These are phyloP conservation scores for Tardiomyces blankii DNA, from an alignment of 1,139 yeast species.

Conservation along the genomic window DNA sequence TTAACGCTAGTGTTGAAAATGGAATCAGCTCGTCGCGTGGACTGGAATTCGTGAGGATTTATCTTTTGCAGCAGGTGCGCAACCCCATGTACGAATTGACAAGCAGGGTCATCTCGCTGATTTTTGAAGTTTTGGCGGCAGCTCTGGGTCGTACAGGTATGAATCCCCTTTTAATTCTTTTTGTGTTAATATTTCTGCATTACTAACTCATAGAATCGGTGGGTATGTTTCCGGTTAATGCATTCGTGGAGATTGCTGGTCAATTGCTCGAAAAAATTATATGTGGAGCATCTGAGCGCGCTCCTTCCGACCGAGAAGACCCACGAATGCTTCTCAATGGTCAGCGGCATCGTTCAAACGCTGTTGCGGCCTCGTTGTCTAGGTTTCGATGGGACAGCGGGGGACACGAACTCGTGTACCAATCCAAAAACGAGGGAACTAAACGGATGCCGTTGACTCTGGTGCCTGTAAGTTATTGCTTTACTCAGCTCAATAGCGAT, in stretches of 20 bases:
- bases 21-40: not conserved
- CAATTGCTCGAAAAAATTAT: not conserved
- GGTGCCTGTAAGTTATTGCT: no score
- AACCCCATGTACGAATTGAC: not conserved
- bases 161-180: not conserved
- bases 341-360: not conserved
- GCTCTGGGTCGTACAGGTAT: not conserved
- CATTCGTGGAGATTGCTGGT: not conserved
- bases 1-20: not conserved
- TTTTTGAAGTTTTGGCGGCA: not conserved
- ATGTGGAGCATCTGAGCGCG: not conserved
- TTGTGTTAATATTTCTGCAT: not conserved
- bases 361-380: not conserved
- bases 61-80: not conserved
- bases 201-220: not conserved
- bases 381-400: not conserved
- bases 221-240: not conserved
- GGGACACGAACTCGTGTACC: not conserved
- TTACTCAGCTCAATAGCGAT: no score
- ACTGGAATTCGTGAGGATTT: not conserved
- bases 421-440: not conserved
- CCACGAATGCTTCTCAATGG: not conserved
- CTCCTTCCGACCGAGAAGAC: not conserved
- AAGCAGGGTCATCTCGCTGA: not conserved
- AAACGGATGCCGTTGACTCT: not conserved